Conservation (phyloP, 2,329 filamentous ascomycete species). For the Helminthosporium solani region DNA sequence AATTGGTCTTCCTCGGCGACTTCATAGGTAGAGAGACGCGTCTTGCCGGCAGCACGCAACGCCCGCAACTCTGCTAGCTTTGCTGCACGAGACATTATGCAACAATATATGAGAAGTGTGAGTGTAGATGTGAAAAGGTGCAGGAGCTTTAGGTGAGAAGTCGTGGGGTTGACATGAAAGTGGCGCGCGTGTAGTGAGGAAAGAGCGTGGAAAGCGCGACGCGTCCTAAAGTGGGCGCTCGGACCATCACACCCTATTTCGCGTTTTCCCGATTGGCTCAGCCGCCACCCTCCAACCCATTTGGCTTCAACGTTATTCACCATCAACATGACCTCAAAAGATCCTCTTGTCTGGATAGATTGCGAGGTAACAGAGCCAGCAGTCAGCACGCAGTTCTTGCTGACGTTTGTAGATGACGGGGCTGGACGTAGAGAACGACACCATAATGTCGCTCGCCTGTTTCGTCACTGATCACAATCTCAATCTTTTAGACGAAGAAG, state of each 20-base stretch:
- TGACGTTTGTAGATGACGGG: constrained; percentile 78
- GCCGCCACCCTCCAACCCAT: background rate
- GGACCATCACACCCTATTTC: constrained; percentile 4
- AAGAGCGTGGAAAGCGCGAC: constrained; percentile 16
- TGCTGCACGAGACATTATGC: constrained; percentile 38
- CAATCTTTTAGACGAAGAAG: constrained; percentile 69
- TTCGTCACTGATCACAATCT: constrained; percentile 83
- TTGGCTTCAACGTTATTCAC: background rate
- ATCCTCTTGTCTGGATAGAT: constrained; percentile 84
- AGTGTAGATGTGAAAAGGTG: constrained; percentile 12
- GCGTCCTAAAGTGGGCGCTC: constrained; percentile 14
- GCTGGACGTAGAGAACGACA: constrained; percentile 73
- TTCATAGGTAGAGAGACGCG: constrained; percentile 82
- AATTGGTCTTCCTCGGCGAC: constrained; percentile 80
- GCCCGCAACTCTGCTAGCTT: constrained; percentile 74
- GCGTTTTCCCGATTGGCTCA: background rate
- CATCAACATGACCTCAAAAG: constrained; percentile 52
- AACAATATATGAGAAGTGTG: constrained; percentile 17
- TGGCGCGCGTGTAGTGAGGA: constrained; percentile 20
- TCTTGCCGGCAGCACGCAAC: constrained; percentile 86
- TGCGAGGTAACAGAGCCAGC: constrained; percentile 55
- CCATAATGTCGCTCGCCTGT: constrained; percentile 89
- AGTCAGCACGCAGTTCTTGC: background rate
- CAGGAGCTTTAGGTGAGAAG: constrained; percentile 6
- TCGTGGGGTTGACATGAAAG: constrained; percentile 15